Evolutionary conservation across 2,329 filamentous ascomycete species (phyloP).

Genomic region (Alternaria arbusti): DNA sequence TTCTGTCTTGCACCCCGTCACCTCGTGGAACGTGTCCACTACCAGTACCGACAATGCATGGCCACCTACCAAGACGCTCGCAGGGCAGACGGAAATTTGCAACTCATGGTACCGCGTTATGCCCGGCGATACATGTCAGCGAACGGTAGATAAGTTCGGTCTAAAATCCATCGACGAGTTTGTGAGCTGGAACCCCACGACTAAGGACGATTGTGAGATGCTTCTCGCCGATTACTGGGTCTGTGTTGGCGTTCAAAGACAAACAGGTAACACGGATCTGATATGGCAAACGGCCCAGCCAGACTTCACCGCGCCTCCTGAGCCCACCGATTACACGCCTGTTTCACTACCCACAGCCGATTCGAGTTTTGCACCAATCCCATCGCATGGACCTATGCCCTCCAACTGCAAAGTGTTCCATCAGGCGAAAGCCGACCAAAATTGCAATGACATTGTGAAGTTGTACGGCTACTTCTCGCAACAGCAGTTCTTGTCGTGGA

Average conservation of each 20-base stretch:
- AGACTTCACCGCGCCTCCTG: neutral
- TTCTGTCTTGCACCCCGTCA: neutral
- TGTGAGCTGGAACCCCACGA: neutral
- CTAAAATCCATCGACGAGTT: neutral
- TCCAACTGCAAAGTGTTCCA: neutral
- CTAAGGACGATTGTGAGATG: neutral
- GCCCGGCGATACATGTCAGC: neutral
- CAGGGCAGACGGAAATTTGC: neutral
- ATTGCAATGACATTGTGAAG: neutral
- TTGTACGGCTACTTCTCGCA: conserved; percentile 1
- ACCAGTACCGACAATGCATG: neutral
- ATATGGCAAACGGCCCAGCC: neutral
- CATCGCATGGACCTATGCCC: neutral
- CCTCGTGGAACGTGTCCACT: neutral
- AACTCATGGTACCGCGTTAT: neutral
- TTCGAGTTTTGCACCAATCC: neutral
- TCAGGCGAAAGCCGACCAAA: neutral
- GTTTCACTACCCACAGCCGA: neutral
- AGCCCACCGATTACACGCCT: neutral
- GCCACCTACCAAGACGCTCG: conserved; percentile 3
- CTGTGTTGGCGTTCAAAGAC: neutral
- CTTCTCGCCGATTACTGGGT: neutral
- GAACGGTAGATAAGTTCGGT: neutral
- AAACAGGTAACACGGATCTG: neutral
- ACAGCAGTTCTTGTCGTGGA: neutral